Evolutionary conservation across 2,329 filamentous ascomycete species (phyloP).

Genomic region (Talaromyces sp.): DNA sequence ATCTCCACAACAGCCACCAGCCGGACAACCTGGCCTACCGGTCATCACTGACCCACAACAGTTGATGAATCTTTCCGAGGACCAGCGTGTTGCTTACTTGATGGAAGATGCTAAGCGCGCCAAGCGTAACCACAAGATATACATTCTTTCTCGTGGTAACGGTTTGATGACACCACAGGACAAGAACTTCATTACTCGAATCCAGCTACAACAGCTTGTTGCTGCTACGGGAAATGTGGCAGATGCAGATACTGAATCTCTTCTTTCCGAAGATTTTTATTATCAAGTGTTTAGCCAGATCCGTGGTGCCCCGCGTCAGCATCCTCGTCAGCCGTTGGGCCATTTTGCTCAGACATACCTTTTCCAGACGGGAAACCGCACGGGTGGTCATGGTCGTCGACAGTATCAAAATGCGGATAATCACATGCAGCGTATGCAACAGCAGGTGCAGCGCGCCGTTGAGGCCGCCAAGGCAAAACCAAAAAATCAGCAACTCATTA

Average conservation of each 20-base stretch:
- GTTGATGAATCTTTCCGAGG: constrained; percentile 73
- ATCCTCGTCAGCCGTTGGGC: constrained; percentile 87
- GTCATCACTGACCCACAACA: constrained; percentile 69
- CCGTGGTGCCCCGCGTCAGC: constrained; percentile 81
- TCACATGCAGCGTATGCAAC: constrained; percentile 98
- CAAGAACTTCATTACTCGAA: constrained; percentile 98
- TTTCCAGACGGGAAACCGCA: constrained; percentile 86
- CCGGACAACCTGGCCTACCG: constrained; percentile 43
- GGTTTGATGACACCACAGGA: constrained; percentile 98
- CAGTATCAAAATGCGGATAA: constrained; percentile 80
- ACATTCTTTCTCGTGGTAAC: constrained; percentile 87
- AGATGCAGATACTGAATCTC: constrained; percentile 75
- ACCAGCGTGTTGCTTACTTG: constrained; percentile 78
- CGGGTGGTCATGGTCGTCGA: constrained; percentile 65
- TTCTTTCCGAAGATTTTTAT: constrained; percentile 91
- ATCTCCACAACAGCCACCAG: constrained; percentile 37
- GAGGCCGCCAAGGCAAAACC: constrained; percentile 96
- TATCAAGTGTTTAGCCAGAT: constrained; percentile 98
- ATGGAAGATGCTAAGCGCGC: constrained; percentile 91
- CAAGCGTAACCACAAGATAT: constrained; percentile 98
- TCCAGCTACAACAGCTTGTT: constrained; percentile 94
- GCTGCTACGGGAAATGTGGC: constrained; percentile 84
- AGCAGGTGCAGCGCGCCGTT: constrained; percentile 94
- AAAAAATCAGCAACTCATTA: constrained; percentile 95
- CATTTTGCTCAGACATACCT: constrained; percentile 98